Percentiles rank a stretch among this genome's conserved stretches.
These are phyloP conservation scores for Phytophthora europaea DNA, from an alignment of 352 stramenopile species.

Conservation along the genomic window DNA sequence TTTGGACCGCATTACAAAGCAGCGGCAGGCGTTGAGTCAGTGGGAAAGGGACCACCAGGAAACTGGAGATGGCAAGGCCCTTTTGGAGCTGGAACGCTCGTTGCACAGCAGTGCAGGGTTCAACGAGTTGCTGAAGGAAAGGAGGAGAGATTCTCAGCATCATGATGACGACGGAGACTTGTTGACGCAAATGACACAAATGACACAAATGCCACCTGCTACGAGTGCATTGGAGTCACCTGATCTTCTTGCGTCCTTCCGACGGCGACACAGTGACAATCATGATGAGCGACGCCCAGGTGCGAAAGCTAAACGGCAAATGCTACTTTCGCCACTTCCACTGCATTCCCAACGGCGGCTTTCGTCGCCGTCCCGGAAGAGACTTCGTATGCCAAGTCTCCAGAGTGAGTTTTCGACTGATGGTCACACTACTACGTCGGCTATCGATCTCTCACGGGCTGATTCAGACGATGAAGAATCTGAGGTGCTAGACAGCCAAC, in stretches of 20 bases:
- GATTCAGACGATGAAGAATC: slow-evolving; percentile 27
- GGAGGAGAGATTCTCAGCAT: slow-evolving; percentile 24
- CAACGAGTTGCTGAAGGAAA: slow-evolving; percentile 33
- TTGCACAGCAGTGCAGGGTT: slow-evolving; percentile 33
- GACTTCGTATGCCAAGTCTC: slow-evolving; percentile 37
- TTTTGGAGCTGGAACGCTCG: slow-evolving; percentile 38
- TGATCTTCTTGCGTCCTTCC: slow-evolving; percentile 43
- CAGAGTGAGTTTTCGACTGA: slow-evolving; percentile 4
- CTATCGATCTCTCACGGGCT: slow-evolving; percentile 20
- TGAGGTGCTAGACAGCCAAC: slow-evolving; percentile 27
- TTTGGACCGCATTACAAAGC: slow-evolving; percentile 57
- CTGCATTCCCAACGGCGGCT: slow-evolving; percentile 25
- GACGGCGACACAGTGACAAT: slow-evolving; percentile 18
- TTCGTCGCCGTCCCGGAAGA: slow-evolving; percentile 42
- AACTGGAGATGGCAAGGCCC: slow-evolving; percentile 15
- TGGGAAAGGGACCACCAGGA: slow-evolving; percentile 50
- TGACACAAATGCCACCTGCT: slow-evolving; percentile 43
- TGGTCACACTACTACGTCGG: neutral
- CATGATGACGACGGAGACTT: slow-evolving; percentile 31
- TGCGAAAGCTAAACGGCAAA: slow-evolving; percentile 28
- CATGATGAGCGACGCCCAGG: slow-evolving; percentile 15
- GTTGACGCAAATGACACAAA: slow-evolving; percentile 41
- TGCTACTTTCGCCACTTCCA: slow-evolving; percentile 29
- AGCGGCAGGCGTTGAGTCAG: slow-evolving; percentile 56
- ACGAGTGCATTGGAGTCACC: slow-evolving; percentile 46